These are phyloP conservation scores for Elymus sibiricus DNA, from an alignment of 176 grass and related monocot genomes.

Conservation along the genomic window DNA sequence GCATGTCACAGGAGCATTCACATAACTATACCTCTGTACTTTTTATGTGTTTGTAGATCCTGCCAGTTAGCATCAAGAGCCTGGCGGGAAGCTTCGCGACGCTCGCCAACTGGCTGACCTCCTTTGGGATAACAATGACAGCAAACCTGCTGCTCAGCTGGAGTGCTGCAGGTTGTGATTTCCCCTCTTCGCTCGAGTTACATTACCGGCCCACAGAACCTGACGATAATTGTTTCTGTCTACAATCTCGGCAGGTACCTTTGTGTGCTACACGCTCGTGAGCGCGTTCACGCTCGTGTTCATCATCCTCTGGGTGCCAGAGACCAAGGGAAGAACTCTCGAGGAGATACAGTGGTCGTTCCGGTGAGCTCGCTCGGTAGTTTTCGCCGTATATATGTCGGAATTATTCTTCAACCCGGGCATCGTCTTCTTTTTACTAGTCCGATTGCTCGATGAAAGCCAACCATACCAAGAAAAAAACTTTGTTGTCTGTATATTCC, in stretches of 20 bases:
- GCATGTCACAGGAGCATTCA: not conserved
- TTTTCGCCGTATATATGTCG: not conserved
- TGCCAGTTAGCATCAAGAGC: slow-evolving; percentile 81
- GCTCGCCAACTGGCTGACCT: slow-evolving; percentile 91
- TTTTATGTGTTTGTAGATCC: slow-evolving; percentile 39
- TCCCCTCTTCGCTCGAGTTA: not conserved
- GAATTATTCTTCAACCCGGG: not conserved
- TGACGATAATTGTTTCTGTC: not conserved
- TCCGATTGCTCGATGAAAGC: not conserved
- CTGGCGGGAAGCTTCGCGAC: slow-evolving; percentile 85
- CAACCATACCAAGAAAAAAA: not conserved
- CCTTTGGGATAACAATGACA: slow-evolving; percentile 82
- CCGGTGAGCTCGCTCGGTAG: slow-evolving; percentile 32
- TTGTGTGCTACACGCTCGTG: slow-evolving; percentile 65
- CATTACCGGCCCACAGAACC: not conserved
- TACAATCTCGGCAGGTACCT: slow-evolving; percentile 54
- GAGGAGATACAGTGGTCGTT: slow-evolving; percentile 79
- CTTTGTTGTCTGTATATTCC: not conserved
- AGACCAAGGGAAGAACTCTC: slow-evolving; percentile 88
- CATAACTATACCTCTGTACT: not conserved
- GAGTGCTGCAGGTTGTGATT: slow-evolving; percentile 68
- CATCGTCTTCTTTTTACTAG: not conserved
- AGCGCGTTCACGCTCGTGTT: slow-evolving; percentile 63
- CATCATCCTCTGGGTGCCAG: slow-evolving; percentile 81
- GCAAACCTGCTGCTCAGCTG: slow-evolving; percentile 83